Conservation (phyloP, 2,329 filamentous ascomycete species). For the Colletotrichum tofieldiae region DNA sequence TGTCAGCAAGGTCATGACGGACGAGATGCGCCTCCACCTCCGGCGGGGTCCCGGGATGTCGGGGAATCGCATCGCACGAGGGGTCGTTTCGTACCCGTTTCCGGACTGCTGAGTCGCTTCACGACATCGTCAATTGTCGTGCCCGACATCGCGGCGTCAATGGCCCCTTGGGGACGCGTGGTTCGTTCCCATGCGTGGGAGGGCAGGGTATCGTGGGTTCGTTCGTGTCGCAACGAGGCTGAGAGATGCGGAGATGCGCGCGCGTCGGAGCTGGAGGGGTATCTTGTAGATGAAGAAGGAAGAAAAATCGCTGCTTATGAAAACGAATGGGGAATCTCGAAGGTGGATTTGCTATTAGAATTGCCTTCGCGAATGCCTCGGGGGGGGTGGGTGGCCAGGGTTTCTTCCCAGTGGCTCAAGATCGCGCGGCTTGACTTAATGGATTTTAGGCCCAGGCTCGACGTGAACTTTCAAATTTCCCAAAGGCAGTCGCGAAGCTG, state of each 20-base stretch:
- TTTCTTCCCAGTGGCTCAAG: slow-evolving; percentile 17
- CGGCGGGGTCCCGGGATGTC: slow-evolving; percentile 13
- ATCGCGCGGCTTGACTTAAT: slow-evolving; percentile 38
- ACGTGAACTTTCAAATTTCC: slow-evolving; percentile 57
- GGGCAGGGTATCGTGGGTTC: slow-evolving; percentile 44
- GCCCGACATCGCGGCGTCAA: slow-evolving; percentile 73
- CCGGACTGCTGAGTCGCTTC: slow-evolving; percentile 70
- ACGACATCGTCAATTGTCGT: slow-evolving; percentile 75
- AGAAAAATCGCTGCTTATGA: slow-evolving; percentile 17
- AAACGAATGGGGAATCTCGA: neutral
- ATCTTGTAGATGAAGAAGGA: slow-evolving; percentile 25
- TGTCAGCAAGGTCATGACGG: slow-evolving; percentile 20
- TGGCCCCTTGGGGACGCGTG: slow-evolving; percentile 55
- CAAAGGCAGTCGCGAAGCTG: slow-evolving; percentile 54
- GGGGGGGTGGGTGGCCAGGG: neutral
- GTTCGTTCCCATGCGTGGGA: slow-evolving; percentile 54
- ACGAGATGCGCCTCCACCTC: slow-evolving; percentile 27
- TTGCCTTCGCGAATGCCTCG: slow-evolving; percentile 17
- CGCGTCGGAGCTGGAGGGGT: slow-evolving; percentile 36
- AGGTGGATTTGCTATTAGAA: slow-evolving; percentile 4
- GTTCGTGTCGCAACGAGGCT: slow-evolving; percentile 39
- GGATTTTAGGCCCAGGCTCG: slow-evolving; percentile 34
- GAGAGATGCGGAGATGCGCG: slow-evolving; percentile 22
- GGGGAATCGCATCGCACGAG: slow-evolving; percentile 15
- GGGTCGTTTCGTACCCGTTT: slow-evolving; percentile 64